Evolutionary conservation across 805 yeast species (phyloP).

Genomic region (Yarrowia porcina): DNA sequence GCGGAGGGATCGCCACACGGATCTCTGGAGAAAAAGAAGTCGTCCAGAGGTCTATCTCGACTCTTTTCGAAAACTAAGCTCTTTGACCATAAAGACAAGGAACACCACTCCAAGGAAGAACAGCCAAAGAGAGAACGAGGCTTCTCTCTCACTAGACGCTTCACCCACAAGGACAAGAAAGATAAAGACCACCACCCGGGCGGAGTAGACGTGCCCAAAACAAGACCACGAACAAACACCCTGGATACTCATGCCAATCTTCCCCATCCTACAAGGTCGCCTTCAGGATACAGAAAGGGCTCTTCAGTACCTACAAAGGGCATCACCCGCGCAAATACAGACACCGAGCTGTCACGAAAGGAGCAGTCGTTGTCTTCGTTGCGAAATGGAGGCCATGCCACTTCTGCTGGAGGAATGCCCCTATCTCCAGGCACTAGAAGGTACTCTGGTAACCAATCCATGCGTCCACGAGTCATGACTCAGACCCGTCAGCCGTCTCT

Average conservation of each 20-base stretch:
- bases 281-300: constrained; percentile 5
- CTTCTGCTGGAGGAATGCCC: not conserved
- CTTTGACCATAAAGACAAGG: constrained; percentile 12
- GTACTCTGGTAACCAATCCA: not conserved
- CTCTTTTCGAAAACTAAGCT: constrained; percentile 24
- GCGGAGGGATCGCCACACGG: constrained; percentile 9
- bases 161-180: constrained; percentile 18
- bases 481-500: not conserved
- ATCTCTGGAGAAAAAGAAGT: constrained; percentile 19
- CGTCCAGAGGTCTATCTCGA: constrained; percentile 18
- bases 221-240: constrained; percentile 10
- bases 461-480: constrained; percentile 21
- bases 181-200: not conserved
- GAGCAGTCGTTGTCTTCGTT: constrained; percentile 13
- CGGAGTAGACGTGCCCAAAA: constrained; percentile 1
- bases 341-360: constrained; percentile 14
- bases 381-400: constrained; percentile 20
- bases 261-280: not conserved
- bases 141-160: constrained; percentile 17
- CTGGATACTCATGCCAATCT: not conserved
- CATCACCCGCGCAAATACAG: constrained; percentile 17
- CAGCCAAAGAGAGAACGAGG: not conserved
- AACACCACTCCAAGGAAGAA: not conserved
- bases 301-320: constrained; percentile 14
- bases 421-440: not conserved